Base-by-base conservation (phyloP, 2,329 filamentous ascomycete genomes). In the Botrytis galanthina region DNA sequence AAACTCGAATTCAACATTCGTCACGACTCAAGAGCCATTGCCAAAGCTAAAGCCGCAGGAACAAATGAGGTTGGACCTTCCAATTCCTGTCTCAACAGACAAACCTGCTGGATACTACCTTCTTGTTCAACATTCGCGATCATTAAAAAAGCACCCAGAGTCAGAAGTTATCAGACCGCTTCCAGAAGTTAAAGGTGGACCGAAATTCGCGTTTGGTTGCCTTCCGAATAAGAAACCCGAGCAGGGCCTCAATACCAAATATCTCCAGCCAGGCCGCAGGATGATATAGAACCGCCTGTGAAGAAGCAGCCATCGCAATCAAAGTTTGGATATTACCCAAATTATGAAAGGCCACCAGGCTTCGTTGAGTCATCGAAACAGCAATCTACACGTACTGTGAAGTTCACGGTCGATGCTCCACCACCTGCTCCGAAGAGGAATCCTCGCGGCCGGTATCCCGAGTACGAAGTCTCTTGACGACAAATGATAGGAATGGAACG, bases 201-300 rank as follows among this genome's bases (percentile, higher is more conserved):
- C 29, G n/a, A 26, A 18, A 8, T 60, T 72, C 16, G n/a, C 60
- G n/a, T 64, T 72, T 26, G 70, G 59, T 20, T 66, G 70, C 22
- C 60, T 72, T 29, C 60, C 61, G 5, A 72, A 71, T 35, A 63
- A 63, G 18, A 42, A 72, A 44, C 46, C 12, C 46, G 60, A 35
- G 42, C 7, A 42, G 35, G 20, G 37, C 60, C 60, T n/a, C 29
- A 42, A 57, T 48, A 37, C 44, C 37, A 54, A 35, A n/a, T 14
- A 57, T 18, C 39, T 42, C 7, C 37, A 66, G 35, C 35, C 22
- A 39, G 8, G 12, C 46, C 48, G 35, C 42, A 66, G 32, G 61
- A 35, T 26, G 10, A n/a, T 20, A 32, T 63, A 18, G 14, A 48
- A 54, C 20, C n/a, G 26, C 44, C n/a, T n/a, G 39, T 14, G 20